Conservation (phyloP, 768 basidiomycete species). For the Saitozyma sp. region DNA sequence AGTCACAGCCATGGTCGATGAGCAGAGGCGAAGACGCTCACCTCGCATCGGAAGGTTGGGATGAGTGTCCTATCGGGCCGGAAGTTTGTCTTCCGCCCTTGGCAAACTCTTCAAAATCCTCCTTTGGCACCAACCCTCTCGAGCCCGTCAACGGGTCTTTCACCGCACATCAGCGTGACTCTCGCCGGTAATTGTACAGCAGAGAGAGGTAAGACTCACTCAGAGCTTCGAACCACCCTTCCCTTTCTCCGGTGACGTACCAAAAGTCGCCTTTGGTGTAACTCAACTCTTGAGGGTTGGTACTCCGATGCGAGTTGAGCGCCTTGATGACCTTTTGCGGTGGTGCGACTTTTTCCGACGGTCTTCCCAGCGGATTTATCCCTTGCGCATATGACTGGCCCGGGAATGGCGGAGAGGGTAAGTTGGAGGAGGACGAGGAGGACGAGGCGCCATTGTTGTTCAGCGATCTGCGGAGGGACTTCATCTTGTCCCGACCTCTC, state of each 20-base stretch:
- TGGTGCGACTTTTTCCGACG: slow-evolving; percentile 68
- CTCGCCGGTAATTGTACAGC: neutral
- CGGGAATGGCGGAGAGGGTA: too few species aligned
- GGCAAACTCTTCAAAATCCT: slow-evolving; percentile 85
- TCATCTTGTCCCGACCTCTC: slow-evolving; percentile 28
- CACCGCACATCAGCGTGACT: slow-evolving; percentile 3
- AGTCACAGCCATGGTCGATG: neutral
- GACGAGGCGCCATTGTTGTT: slow-evolving; percentile 34
- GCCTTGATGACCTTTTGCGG: slow-evolving; percentile 97
- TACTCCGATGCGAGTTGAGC: slow-evolving; percentile 64
- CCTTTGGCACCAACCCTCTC: slow-evolving; percentile 82
- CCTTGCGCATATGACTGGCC: neutral
- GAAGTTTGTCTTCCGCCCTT: slow-evolving; percentile 56
- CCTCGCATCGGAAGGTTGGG: slow-evolving; percentile 6
- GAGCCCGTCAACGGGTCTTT: slow-evolving; percentile 79
- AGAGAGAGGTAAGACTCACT: slow-evolving; percentile 53
- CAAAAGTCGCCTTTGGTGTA: slow-evolving; percentile 97
- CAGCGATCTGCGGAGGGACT: slow-evolving; percentile 45
- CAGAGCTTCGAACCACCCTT: slow-evolving; percentile 86
- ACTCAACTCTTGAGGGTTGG: slow-evolving; percentile 78
- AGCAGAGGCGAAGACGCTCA: slow-evolving; percentile 9
- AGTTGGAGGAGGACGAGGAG: too few species aligned
- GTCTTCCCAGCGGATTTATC: slow-evolving; percentile 60
- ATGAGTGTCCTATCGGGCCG: neutral
- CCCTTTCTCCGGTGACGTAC: slow-evolving; percentile 80